These are phyloP conservation scores for Pachysandra terminalis DNA, from an alignment of 164 flowering plant genomes.

Conservation along the genomic window DNA sequence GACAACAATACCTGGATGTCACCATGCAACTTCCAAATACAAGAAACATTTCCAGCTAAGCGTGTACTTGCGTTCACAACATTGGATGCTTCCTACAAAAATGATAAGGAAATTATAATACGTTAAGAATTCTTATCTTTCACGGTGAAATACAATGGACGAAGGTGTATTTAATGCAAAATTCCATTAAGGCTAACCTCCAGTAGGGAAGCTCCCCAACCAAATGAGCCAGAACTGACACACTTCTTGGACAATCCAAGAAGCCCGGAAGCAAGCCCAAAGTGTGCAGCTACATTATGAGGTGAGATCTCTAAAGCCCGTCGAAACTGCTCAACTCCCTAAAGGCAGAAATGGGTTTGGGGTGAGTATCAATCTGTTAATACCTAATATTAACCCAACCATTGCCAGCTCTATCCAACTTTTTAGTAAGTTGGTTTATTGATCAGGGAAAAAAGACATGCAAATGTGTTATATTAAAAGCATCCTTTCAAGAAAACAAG, in stretches of 20 bases:
- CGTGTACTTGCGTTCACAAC: conserved; percentile 31
- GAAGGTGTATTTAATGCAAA: not conserved
- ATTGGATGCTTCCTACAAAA: conserved; percentile 59
- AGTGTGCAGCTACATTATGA: conserved; percentile 54
- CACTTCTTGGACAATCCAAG: conserved; percentile 80
- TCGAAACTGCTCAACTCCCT: conserved; percentile 85
- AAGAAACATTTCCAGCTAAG: conserved; percentile 44
- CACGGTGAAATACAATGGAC: not conserved
- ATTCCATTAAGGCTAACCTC: conserved; percentile 18
- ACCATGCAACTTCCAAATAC: conserved; percentile 70
- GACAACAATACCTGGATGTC: conserved; percentile 54
- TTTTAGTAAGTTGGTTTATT: too few species aligned
- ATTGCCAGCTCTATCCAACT: too few species aligned
- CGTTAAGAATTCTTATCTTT: not conserved
- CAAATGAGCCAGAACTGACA: conserved; percentile 61
- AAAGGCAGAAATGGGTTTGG: conserved; percentile 1
- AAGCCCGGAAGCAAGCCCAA: conserved; percentile 87
- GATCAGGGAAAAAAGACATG: too few species aligned
- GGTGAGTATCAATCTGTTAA: too few species aligned
- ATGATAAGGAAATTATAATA: conserved; percentile 4
- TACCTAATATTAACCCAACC: too few species aligned
- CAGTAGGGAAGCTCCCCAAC: conserved; percentile 82
- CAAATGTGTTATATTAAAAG: too few species aligned
- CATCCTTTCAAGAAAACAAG: too few species aligned
- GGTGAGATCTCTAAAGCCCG: conserved; percentile 67